Conservation (phyloP, 176 grass and related monocot genomes). For the Metroxylon sagu region DNA sequence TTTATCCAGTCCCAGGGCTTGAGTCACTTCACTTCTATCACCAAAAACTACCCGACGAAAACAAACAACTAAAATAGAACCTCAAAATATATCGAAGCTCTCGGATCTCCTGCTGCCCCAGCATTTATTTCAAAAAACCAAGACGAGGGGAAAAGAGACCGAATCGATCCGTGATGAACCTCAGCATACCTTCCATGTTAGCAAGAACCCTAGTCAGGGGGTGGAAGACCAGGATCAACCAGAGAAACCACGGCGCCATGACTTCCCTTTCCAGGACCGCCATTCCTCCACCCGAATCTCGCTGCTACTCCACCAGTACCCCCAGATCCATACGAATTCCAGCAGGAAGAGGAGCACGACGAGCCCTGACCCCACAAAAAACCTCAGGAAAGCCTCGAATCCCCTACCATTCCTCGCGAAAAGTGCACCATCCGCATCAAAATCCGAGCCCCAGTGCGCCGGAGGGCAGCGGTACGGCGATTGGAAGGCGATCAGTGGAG, state of each 20-base stretch:
- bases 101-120: too few relatives aligned
- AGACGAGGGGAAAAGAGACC: too few relatives aligned
- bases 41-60: too few relatives aligned
- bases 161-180: too few relatives aligned
- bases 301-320: constrained; percentile 24
- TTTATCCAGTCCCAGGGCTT: too few relatives aligned
- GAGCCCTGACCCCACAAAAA: background rate
- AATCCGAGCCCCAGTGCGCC: background rate
- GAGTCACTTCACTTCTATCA: too few relatives aligned
- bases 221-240: constrained; percentile 26
- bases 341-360: background rate
- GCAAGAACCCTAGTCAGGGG: constrained; percentile 61
- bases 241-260: constrained; percentile 16
- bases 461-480: constrained; percentile 4
- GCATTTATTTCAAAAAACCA: too few relatives aligned
- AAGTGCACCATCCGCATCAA: constrained; percentile 2
- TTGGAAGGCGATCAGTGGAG: constrained; percentile 18
- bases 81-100: too few relatives aligned
- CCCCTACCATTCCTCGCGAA: constrained; percentile 37
- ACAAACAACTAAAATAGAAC: too few relatives aligned
- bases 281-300: constrained; percentile 15
- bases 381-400: constrained; percentile 31
- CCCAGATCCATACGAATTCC: too few relatives aligned
- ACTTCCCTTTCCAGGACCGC: constrained; percentile 3
- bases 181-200: constrained; percentile 63